Percentiles rank a stretch among this genome's conserved stretches.
Conservation (phyloP, 2,329 filamentous ascomycete genomes). For the Ophiostoma triangulosporum region DNA sequence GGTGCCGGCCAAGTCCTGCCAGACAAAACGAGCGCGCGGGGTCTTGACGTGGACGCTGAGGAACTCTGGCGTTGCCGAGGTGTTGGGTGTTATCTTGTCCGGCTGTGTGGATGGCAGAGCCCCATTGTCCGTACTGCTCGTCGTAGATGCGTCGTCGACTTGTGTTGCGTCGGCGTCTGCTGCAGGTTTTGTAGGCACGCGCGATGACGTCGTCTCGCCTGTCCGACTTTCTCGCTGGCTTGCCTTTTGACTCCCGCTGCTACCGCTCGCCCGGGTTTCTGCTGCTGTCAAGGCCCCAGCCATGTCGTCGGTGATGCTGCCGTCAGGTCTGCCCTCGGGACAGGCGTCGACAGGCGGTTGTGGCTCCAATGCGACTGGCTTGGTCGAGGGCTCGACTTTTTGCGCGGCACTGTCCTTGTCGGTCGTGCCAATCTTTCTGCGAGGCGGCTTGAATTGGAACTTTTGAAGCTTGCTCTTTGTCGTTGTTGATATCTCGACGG, state of each 20-base stretch:
- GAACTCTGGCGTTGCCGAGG: conserved; percentile 14
- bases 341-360: not conserved
- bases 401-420: not conserved
- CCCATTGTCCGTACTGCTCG: conserved; percentile 10
- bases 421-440: not conserved
- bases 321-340: not conserved
- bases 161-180: not conserved
- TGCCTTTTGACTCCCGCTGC: not conserved
- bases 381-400: not conserved
- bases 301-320: not conserved
- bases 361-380: not conserved
- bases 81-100: conserved; percentile 9
- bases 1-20: conserved; percentile 44
- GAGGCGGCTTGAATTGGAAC: conserved; percentile 37
- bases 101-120: conserved; percentile 10
- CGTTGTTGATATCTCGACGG: conserved; percentile 39
- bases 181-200: conserved; percentile 8
- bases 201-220: conserved; percentile 3
- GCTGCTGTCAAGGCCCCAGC: not conserved
- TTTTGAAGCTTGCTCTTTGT: conserved; percentile 47
- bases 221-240: not conserved
- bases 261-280: not conserved
- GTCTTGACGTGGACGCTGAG: conserved; percentile 26
- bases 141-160: not conserved
- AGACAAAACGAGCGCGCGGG: conserved; percentile 38